Percentiles rank a stretch among this genome's conserved stretches.
Conservation (phyloP, 2,329 filamentous ascomycete species). For the Pseudodiploospora longispora region DNA sequence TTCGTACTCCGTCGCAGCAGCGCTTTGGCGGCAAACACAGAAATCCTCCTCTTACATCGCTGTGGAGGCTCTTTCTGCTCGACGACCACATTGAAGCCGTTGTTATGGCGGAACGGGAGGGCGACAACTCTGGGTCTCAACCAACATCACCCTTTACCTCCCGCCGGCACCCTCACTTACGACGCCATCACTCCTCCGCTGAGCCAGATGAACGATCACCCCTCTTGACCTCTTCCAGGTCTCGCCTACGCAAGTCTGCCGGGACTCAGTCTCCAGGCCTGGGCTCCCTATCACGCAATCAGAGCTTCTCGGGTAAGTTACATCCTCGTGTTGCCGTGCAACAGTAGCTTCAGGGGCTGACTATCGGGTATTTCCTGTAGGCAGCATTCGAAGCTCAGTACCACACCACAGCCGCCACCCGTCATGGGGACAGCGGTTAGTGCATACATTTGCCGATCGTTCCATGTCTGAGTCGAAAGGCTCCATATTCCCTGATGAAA, state of each 20-base stretch:
- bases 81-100: too few species aligned
- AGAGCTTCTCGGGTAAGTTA: constrained; percentile 35
- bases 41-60: too few species aligned
- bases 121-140: constrained; percentile 19
- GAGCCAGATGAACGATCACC: constrained; percentile 38
- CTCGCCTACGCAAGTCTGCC: constrained; percentile 34
- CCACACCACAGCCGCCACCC: constrained; percentile 49
- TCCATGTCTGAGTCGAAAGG: constrained; percentile 56
- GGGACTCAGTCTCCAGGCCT: constrained; percentile 19
- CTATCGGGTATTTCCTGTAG: constrained; percentile 14
- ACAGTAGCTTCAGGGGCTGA: too few species aligned
- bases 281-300: constrained; percentile 27
- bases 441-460: constrained; percentile 51
- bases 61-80: too few species aligned
- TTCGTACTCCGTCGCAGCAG: too few species aligned
- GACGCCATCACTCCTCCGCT: constrained; percentile 18
- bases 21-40: too few species aligned
- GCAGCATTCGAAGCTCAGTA: constrained; percentile 25
- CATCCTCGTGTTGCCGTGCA: not conserved
- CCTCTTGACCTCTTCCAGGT: constrained; percentile 32
- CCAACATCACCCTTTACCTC: constrained; percentile 25
- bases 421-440: constrained; percentile 54
- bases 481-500: constrained; percentile 67
- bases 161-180: constrained; percentile 19
- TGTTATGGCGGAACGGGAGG: constrained; percentile 23